Evolutionary conservation across 768 basidiomycete genomes (phyloP).

Genomic region (Lentinula boryana): DNA sequence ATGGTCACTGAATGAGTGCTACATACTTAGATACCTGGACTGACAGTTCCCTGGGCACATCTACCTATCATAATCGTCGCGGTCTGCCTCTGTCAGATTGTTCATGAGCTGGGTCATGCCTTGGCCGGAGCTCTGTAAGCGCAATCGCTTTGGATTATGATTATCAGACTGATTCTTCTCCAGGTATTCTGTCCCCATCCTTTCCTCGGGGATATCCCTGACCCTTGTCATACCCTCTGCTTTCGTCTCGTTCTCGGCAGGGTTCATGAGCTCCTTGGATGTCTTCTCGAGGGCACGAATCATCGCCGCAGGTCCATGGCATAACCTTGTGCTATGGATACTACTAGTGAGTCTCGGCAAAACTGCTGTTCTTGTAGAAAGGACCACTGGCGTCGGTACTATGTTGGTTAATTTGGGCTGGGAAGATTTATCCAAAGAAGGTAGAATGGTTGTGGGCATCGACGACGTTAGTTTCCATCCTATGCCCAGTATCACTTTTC

Average conservation of each 20-base stretch:
- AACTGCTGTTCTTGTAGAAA: conserved; percentile 7
- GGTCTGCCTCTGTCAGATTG: conserved; percentile 57
- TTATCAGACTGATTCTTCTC: not conserved
- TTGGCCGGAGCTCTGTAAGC: conserved; percentile 69
- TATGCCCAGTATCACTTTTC: not conserved
- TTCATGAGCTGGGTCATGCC: conserved; percentile 81
- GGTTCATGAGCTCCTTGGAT: conserved; percentile 30
- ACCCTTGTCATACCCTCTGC: conserved; percentile 66
- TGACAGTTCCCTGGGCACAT: conserved; percentile 74
- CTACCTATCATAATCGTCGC: conserved; percentile 59
- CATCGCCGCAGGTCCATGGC: conserved; percentile 69
- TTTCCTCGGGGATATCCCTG: conserved; percentile 55
- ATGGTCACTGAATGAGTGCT: conserved; percentile 5
- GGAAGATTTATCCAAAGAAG: conserved; percentile 42
- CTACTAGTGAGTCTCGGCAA: conserved; percentile 34
- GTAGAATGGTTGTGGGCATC: conserved; percentile 51
- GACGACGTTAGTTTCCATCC: conserved; percentile 35
- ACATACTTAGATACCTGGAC: conserved; percentile 62
- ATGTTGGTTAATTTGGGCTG: conserved; percentile 39
- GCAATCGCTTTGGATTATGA: not conserved
- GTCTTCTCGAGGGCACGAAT: conserved; percentile 50
- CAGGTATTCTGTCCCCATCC: conserved; percentile 63
- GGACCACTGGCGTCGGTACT: conserved; percentile 18
- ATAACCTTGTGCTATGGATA: conserved; percentile 63
- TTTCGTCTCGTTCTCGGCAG: conserved; percentile 57